Conservation (phyloP, 805 yeast species). For the Grigorovia jiainica region DNA sequence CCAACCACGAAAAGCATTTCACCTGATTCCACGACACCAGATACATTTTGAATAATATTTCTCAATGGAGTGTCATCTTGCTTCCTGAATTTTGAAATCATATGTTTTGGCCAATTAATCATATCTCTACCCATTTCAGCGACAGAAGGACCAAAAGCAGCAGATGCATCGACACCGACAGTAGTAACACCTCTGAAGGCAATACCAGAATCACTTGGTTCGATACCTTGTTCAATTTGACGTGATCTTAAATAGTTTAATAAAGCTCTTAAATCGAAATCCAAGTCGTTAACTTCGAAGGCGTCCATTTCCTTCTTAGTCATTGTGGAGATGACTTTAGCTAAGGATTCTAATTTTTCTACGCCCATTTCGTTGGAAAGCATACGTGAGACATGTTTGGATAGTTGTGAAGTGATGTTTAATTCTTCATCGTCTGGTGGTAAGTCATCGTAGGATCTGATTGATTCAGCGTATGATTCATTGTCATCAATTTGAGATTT, state of each 20-base stretch:
- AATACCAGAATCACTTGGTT: constrained; percentile 42
- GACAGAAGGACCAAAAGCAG: constrained; percentile 41
- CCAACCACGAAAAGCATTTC: constrained; percentile 64
- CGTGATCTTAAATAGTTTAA: constrained; percentile 33
- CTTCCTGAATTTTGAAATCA: constrained; percentile 20
- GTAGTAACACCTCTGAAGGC: constrained; percentile 37
- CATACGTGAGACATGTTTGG: constrained; percentile 25
- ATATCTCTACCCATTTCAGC: constrained; percentile 34
- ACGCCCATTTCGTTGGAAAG: constrained; percentile 30
- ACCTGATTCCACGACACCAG: constrained; percentile 45
- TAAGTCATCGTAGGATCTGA: constrained; percentile 15
- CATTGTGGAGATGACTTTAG: constrained; percentile 41
- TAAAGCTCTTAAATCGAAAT: constrained; percentile 38
- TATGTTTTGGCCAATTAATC: constrained; percentile 21
- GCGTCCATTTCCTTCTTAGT: constrained; percentile 37
- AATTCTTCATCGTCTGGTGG: constrained; percentile 15
- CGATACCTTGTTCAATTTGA: constrained; percentile 37
- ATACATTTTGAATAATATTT: constrained; percentile 33
- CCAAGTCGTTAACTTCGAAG: constrained; percentile 36
- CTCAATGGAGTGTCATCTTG: constrained; percentile 27
- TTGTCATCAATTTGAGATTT: constrained; percentile 12
- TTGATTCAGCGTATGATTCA: constrained; percentile 18
- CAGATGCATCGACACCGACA: constrained; percentile 43
- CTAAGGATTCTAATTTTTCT: constrained; percentile 37
- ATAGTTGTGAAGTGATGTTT: constrained; percentile 20